Evolutionary conservation across 192 early-diverging fungal genomes (phyloP), one percentile per base, ranked within the genome.

Genomic region (Diversispora eburnea): DNA sequence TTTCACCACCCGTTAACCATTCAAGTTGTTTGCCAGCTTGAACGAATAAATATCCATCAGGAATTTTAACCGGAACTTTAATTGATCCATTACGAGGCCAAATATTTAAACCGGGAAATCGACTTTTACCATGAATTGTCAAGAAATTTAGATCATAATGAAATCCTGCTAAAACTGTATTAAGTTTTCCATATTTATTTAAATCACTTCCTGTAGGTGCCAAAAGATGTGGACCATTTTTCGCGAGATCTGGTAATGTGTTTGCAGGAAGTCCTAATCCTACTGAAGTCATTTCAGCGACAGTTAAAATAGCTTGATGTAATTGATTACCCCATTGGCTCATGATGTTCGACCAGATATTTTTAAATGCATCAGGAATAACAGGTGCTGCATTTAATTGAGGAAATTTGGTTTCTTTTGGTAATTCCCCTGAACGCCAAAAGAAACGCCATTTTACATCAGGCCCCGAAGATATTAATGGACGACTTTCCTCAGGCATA

Each of bases 391-490:
- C 85, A 69, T 91, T 89, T 43, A 91, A 76, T 66, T 75, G 82
- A 12, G 84, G 78, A 80, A 87, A 91, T 65, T 86, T 73, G 22
- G 90, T 89, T 47, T 75, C 64, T 43, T 75, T 55, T 4, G 90
- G 88, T 9, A 73, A 75, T 25, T 83, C 80, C 47, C 88, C 90
- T 33, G 90, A 84, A 20, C 88, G 80, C 84, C 87, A 88, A 81
- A 89, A 89, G 80, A 86, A 91, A 65, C 89, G 82, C 90, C 90
- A 91, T 75, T 91, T 91, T 47, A 88, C 88, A 74, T 91, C 90
- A 5, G 83, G 75, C 0, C 85, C 83, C 33, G 82, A 66, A 64
- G 85, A 86, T 1, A 47, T 63, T 63, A 89, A 62, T n/a, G 89
- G 89, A 78, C 85, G 78, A 75, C 88, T 83, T 33, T 79, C 76